Evolutionary conservation across 805 yeast species (phyloP).

Genomic region (Candida pseudoglaebosa): DNA sequence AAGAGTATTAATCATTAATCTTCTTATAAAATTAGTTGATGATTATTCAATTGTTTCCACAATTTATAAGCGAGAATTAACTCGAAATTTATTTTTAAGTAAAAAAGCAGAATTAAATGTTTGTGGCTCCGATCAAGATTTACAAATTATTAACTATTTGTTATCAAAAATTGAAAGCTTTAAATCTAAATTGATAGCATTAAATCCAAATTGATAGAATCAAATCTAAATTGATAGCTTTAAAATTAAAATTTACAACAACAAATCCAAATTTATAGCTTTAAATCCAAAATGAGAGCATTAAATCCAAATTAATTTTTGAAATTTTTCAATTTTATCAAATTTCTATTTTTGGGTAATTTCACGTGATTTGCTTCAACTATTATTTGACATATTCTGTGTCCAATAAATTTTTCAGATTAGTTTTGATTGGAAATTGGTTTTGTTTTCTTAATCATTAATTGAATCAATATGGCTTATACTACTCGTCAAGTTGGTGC

Average conservation of each 20-base stretch:
- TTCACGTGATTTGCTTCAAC: conserved; percentile 2
- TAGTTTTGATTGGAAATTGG: background rate
- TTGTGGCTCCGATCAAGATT: conserved; percentile 10
- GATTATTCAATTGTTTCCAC: background rate
- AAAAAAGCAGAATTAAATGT: conserved; percentile 59
- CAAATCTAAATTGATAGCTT: no score
- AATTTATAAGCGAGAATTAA: conserved; percentile 44
- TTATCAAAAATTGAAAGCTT: conserved; percentile 5
- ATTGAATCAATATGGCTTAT: conserved; percentile 55
- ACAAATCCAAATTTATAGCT: no score
- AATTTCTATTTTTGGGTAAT: conserved; percentile 3
- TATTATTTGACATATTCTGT: no score
- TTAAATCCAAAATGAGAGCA: no score
- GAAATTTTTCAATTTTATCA: no score
- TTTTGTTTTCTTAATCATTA: background rate
- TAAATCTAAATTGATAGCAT: no score
- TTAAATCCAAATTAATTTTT: no score
- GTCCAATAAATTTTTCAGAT: no score
- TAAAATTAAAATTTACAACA: no score
- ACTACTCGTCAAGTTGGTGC: conserved; percentile 93
- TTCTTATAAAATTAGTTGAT: conserved; percentile 6
- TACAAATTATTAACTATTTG: conserved; percentile 7
- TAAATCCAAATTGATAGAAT: no score
- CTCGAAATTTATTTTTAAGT: conserved; percentile 47
- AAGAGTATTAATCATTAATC: conserved; percentile 14